Evolutionary conservation across 2,329 filamentous ascomycete genomes (phyloP).

Genomic region (Pseudogymnoascus sp.): DNA sequence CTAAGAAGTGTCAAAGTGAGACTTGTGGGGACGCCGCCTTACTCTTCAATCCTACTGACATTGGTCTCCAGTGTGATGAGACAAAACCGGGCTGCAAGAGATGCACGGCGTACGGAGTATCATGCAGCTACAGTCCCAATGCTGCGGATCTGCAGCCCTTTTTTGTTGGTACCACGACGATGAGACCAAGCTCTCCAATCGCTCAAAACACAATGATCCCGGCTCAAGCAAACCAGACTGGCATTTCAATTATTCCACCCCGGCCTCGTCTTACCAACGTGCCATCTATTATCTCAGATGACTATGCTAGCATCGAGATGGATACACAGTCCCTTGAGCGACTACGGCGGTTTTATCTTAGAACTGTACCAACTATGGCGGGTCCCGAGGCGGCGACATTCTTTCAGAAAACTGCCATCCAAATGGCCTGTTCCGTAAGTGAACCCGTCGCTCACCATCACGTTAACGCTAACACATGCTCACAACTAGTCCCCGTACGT

Average conservation of each 20-base stretch:
- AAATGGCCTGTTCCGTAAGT: slow-evolving; percentile 36
- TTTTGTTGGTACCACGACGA: slow-evolving; percentile 22
- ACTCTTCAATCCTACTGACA: slow-evolving; percentile 8
- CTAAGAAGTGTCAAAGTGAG: slow-evolving; percentile 45
- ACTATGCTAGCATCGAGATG: slow-evolving; percentile 12
- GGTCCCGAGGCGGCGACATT: slow-evolving; percentile 26
- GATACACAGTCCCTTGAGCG: slow-evolving; percentile 27
- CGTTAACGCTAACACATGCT: slow-evolving; percentile 16
- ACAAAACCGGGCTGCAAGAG: slow-evolving; percentile 41
- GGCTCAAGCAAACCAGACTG: background rate
- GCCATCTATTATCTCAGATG: background rate
- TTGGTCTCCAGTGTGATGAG: slow-evolving; percentile 44
- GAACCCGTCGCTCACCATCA: slow-evolving; percentile 10
- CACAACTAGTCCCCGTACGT: slow-evolving; percentile 34
- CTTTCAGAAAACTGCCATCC: slow-evolving; percentile 32
- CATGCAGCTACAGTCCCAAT: slow-evolving; percentile 39
- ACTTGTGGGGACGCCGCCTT: slow-evolving; percentile 17
- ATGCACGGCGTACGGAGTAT: slow-evolving; percentile 40
- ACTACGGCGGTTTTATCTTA: slow-evolving; percentile 36
- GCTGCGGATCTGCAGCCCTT: slow-evolving; percentile 29
- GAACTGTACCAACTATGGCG: slow-evolving; percentile 37
- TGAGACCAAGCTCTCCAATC: slow-evolving; percentile 5
- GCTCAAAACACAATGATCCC: background rate
- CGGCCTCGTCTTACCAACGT: background rate
- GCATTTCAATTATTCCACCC: background rate